These are phyloP conservation scores for Sequoia sempervirens DNA, from an alignment of 75 land plant species.

Conservation along the genomic window DNA sequence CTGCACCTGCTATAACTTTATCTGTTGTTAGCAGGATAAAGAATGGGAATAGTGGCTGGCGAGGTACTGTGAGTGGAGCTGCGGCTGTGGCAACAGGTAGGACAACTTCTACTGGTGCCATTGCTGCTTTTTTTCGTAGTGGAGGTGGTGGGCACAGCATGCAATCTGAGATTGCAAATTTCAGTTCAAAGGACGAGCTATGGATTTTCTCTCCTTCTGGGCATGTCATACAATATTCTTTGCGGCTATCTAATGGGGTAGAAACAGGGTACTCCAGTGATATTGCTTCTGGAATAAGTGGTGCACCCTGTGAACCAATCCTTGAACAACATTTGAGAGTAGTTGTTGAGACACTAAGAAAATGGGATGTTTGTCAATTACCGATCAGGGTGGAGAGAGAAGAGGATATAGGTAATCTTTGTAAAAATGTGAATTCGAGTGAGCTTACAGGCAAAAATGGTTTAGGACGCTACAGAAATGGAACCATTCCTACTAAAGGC, in stretches of 20 bases:
- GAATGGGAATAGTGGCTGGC: slow-evolving; percentile 77
- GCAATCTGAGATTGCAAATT: slow-evolving; percentile 20
- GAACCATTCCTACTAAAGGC: slow-evolving; percentile 7
- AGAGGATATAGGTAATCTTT: slow-evolving; percentile 32
- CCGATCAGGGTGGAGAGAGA: slow-evolving; percentile 85
- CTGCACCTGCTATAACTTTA: slow-evolving; percentile 52
- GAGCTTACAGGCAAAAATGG: slow-evolving; percentile 14
- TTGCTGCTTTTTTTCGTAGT: slow-evolving; percentile 83
- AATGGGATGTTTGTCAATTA: slow-evolving; percentile 93
- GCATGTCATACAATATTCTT: slow-evolving; percentile 64
- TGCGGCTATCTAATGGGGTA: slow-evolving; percentile 28
- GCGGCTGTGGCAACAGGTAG: slow-evolving; percentile 76
- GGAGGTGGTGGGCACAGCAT: slow-evolving; percentile 31
- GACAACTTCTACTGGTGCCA: slow-evolving; percentile 27
- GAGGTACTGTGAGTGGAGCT: slow-evolving; percentile 67
- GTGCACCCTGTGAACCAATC: slow-evolving; percentile 14
- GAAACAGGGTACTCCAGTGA: slow-evolving; percentile 18
- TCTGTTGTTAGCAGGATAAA: slow-evolving; percentile 78
- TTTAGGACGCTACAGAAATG: slow-evolving; percentile 19
- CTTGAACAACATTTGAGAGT: slow-evolving; percentile 63
- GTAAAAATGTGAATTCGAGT: slow-evolving; percentile 10
- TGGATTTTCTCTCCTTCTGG: slow-evolving; percentile 88
- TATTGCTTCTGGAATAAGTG: slow-evolving; percentile 27
- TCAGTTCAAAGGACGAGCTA: slow-evolving; percentile 40
- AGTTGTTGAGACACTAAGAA: slow-evolving; percentile 69